Evolutionary conservation across 169 alveolate species (phyloP).

Genomic region (Ichthyophthirius multifiliis): DNA sequence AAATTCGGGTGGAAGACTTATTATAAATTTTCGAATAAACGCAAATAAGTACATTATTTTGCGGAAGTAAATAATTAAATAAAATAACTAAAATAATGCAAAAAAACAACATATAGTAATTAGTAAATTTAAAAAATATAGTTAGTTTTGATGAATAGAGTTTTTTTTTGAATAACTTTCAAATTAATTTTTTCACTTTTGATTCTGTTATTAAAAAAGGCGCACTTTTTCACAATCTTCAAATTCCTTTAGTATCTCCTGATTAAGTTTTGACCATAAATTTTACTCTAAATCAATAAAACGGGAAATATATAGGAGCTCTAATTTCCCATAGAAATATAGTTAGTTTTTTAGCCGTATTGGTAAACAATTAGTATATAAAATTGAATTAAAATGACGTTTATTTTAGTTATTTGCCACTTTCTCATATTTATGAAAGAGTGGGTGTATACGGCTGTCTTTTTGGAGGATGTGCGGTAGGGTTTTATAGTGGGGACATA

Average conservation of each 20-base stretch:
- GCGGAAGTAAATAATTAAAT: neutral
- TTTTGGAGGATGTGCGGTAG: constrained; percentile 79
- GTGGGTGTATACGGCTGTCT: constrained; percentile 61
- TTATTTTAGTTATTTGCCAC: constrained; percentile 93
- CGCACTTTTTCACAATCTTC: neutral
- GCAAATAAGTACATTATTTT: neutral
- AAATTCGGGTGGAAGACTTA: neutral
- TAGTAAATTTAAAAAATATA: neutral
- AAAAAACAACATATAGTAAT: neutral
- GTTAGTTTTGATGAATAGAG: neutral
- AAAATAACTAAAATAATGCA: neutral
- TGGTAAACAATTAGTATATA: constrained; percentile 24
- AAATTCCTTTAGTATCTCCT: neutral
- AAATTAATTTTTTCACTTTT: neutral
- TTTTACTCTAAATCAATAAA: neutral
- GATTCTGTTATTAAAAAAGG: neutral
- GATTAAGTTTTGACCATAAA: neutral
- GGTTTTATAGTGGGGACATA: constrained; percentile 91
- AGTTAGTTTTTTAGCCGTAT: constrained; percentile 63
- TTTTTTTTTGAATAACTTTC: neutral
- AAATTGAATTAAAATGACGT: constrained; percentile 60
- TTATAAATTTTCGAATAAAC: neutral
- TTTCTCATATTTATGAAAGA: constrained; percentile 95
- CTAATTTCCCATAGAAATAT: constrained; percentile 89
- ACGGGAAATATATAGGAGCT: constrained; percentile 96